Percentiles rank a stretch among this genome's conserved stretches.
Evolutionary conservation across 805 yeast species (phyloP).

Genomic region (Candida maesae): DNA sequence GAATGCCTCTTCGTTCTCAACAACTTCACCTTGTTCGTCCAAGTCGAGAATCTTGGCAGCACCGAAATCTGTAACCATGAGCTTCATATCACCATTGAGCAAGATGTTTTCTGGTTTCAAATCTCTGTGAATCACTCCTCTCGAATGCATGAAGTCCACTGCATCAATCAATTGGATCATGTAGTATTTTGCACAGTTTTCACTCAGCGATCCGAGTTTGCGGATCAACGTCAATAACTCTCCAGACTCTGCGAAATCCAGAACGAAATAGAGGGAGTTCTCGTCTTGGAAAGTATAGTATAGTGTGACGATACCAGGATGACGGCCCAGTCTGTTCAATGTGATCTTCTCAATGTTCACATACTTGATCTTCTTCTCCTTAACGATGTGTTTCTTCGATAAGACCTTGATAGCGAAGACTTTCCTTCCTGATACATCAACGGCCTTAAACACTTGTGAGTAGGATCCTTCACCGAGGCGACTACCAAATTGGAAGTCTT

Average conservation of each 20-base stretch:
- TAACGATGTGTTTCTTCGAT: constrained; percentile 87
- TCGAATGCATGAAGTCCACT: constrained; percentile 79
- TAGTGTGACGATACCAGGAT: constrained; percentile 90
- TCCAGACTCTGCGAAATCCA: constrained; percentile 95
- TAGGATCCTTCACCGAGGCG: constrained; percentile 95
- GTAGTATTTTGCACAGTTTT: constrained; percentile 72
- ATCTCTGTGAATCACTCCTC: constrained; percentile 91
- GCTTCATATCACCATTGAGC: constrained; percentile 77
- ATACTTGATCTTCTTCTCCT: constrained; percentile 91
- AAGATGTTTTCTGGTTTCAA: constrained; percentile 91
- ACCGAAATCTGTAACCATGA: constrained; percentile 95
- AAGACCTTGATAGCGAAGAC: constrained; percentile 90
- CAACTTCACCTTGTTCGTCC: constrained; percentile 2
- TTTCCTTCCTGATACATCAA: constrained; percentile 65
- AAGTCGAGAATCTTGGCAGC: constrained; percentile 78
- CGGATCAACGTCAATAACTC: constrained; percentile 80
- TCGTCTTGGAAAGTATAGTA: constrained; percentile 96
- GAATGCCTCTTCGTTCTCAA: constrained; percentile 30
- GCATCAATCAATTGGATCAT: constrained; percentile 88
- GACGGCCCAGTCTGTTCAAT: constrained; percentile 80
- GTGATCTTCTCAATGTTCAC: constrained; percentile 95
- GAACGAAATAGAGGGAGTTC: constrained; percentile 79
- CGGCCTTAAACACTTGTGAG: constrained; percentile 87
- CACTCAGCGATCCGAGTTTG: constrained; percentile 72
- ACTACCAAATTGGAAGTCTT: constrained; percentile 77